A percentile compares a stretch with the other conserved stretches of the same genome.
phyloP scores from a whole-genome alignment of 225 moss, liverwort and hornwort species.

The Neckera pumila region DNA sequence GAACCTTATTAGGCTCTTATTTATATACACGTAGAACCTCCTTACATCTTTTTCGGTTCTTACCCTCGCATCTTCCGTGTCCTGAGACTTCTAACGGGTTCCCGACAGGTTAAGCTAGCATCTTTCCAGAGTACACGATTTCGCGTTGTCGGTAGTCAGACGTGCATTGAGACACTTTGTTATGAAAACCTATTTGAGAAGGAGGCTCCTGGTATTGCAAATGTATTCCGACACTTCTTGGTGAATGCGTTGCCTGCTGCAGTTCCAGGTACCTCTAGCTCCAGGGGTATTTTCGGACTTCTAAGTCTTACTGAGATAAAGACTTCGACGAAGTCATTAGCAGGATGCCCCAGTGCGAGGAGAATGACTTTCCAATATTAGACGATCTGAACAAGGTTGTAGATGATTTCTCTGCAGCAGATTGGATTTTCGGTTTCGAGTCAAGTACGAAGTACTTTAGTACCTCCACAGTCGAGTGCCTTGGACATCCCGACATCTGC shows the following conservation, averaged over 20 bases:
- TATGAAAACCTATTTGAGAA: too few relatives aligned
- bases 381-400: not conserved
- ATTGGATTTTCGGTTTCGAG: not conserved
- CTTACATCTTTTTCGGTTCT: not conserved
- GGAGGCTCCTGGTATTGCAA: not conserved
- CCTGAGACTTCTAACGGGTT: not conserved
- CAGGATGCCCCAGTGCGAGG: not conserved
- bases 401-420: not conserved
- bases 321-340: fast-evolving
- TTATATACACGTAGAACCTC: not conserved
- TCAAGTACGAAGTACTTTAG: not conserved
- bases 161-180: not conserved
- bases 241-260: not conserved
- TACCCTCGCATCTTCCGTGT: not conserved
- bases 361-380: not conserved
- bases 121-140: not conserved
- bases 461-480: not conserved
- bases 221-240: not conserved
- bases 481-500: not conserved
- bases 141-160: not conserved
- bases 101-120: not conserved
- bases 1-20: not conserved
- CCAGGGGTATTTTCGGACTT: too few relatives aligned
- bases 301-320: not conserved
- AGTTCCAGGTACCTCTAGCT: not conserved